Conservation (phyloP, 2,329 filamentous ascomycete species). For the Bipolaris cookei region DNA sequence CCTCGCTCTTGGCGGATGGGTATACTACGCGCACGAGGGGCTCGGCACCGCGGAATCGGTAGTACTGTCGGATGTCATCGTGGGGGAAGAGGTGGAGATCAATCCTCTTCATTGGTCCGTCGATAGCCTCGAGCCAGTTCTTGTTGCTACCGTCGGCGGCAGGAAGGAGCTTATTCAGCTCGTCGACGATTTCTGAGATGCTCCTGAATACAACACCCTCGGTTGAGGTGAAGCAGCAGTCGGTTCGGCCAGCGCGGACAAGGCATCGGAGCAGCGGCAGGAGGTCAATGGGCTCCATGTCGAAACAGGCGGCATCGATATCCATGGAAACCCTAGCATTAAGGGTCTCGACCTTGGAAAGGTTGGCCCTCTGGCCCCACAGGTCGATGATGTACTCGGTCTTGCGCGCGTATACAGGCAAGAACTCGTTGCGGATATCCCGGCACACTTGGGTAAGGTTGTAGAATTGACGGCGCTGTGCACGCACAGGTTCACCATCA, state of each 20-base stretch:
- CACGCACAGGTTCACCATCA: slow-evolving; percentile 4
- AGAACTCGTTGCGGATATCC: slow-evolving; percentile 35
- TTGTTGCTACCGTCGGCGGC: slow-evolving; percentile 9
- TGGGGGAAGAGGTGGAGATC: slow-evolving; percentile 22
- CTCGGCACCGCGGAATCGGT: slow-evolving; percentile 24
- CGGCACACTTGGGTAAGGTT: slow-evolving; percentile 34
- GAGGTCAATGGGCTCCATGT: slow-evolving; percentile 24
- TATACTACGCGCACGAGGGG: slow-evolving; percentile 23
- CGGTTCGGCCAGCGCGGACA: slow-evolving; percentile 9
- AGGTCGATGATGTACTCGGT: slow-evolving; percentile 20
- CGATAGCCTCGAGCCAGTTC: slow-evolving; percentile 15
- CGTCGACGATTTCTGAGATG: slow-evolving; percentile 18
- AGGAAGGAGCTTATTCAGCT: slow-evolving; percentile 22
- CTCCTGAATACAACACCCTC: slow-evolving; percentile 22
- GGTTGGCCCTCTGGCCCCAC: slow-evolving; percentile 12
- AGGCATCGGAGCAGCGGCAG: slow-evolving; percentile 18
- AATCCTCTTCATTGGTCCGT: slow-evolving; percentile 21
- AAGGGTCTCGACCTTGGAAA: slow-evolving; percentile 11
- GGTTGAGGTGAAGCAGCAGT: slow-evolving; percentile 15
- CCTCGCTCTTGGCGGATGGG: slow-evolving; percentile 15
- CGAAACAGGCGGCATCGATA: slow-evolving; percentile 24
- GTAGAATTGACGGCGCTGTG: slow-evolving; percentile 11
- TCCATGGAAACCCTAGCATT: slow-evolving; percentile 31
- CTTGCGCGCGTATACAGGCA: slow-evolving; percentile 24
- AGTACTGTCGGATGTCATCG: slow-evolving; percentile 22